These are phyloP conservation scores for Pythium coloratum DNA, from an alignment of 352 stramenopile species.

Conservation along the genomic window DNA sequence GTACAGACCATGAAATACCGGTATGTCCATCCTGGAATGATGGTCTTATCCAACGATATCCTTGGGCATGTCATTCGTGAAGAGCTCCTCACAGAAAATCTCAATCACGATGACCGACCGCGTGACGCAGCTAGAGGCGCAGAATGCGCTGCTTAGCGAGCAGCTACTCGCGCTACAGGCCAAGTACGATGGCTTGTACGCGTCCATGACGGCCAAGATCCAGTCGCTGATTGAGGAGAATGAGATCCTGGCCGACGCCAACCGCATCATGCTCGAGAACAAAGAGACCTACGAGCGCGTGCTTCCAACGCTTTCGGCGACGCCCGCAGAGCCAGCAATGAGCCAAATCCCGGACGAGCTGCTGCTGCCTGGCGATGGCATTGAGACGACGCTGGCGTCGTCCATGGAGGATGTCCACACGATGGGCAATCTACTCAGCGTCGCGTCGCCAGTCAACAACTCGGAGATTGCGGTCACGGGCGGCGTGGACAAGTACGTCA, in stretches of 20 bases:
- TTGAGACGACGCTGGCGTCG: slow-evolving; percentile 32
- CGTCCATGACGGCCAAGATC: slow-evolving; percentile 39
- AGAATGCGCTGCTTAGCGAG: slow-evolving; percentile 50
- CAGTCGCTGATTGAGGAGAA: slow-evolving; percentile 69
- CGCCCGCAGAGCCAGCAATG: slow-evolving; percentile 12
- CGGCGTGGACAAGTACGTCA: slow-evolving; percentile 74
- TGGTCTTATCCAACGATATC: not conserved
- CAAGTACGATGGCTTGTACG: slow-evolving; percentile 48
- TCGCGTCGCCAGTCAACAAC: slow-evolving; percentile 42
- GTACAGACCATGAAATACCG: not conserved
- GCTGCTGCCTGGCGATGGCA: slow-evolving; percentile 46
- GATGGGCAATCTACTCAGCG: slow-evolving; percentile 72
- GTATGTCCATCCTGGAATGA: not conserved
- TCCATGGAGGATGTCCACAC: slow-evolving; percentile 51
- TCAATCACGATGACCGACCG: slow-evolving; percentile 3
- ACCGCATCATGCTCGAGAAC: slow-evolving; percentile 64
- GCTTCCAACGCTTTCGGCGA: slow-evolving; percentile 18
- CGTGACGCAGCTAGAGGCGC: slow-evolving; percentile 26
- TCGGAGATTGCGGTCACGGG: slow-evolving; percentile 55
- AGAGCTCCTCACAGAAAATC: not conserved
- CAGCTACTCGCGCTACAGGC: slow-evolving; percentile 48
- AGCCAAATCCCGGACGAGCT: slow-evolving; percentile 70
- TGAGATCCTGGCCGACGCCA: slow-evolving; percentile 72
- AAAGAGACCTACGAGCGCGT: slow-evolving; percentile 32
- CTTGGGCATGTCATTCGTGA: not conserved